These are phyloP conservation scores for Lyophyllum semitale DNA, from an alignment of 768 basidiomycete genomes.

Conservation along the genomic window DNA sequence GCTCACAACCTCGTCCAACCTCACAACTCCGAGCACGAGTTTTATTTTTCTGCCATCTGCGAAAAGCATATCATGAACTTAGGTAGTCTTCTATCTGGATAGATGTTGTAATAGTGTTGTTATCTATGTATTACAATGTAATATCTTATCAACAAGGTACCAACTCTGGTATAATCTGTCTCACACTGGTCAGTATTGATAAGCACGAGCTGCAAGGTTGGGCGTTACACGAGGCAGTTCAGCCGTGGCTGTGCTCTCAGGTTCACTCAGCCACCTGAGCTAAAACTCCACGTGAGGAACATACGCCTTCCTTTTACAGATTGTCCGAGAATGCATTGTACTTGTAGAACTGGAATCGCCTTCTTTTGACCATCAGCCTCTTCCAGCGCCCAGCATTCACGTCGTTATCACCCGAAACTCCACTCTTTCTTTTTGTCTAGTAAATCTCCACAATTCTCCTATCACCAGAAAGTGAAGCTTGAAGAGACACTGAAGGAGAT, in stretches of 20 bases:
- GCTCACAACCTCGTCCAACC: conserved; percentile 87
- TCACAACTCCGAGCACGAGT: conserved; percentile 92
- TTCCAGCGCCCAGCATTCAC: background rate
- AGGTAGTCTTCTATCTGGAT: conserved; percentile 29
- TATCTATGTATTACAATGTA: background rate
- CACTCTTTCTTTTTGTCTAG: background rate
- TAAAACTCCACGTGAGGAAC: conserved; percentile 13
- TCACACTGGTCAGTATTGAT: too few relatives aligned
- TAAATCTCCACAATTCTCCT: background rate
- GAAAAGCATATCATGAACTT: conserved; percentile 60
- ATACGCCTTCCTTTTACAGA: conserved; percentile 16
- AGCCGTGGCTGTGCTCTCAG: too few relatives aligned
- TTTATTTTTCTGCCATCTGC: conserved; percentile 91
- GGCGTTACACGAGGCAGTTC: too few relatives aligned
- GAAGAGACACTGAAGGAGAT: background rate
- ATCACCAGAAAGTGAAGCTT: background rate
- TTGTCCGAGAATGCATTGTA: conserved; percentile 4
- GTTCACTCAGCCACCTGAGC: too few relatives aligned
- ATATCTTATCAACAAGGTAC: background rate
- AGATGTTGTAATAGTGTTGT: background rate
- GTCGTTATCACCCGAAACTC: background rate
- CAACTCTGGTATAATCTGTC: background rate
- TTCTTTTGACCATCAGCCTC: conserved; percentile 9
- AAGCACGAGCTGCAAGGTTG: too few relatives aligned
- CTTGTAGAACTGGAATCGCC: background rate